Evolutionary conservation across 177 flowering plant species (phyloP), one percentile per base, ranked within the genome.

Genomic region (Vitis hybrid): DNA sequence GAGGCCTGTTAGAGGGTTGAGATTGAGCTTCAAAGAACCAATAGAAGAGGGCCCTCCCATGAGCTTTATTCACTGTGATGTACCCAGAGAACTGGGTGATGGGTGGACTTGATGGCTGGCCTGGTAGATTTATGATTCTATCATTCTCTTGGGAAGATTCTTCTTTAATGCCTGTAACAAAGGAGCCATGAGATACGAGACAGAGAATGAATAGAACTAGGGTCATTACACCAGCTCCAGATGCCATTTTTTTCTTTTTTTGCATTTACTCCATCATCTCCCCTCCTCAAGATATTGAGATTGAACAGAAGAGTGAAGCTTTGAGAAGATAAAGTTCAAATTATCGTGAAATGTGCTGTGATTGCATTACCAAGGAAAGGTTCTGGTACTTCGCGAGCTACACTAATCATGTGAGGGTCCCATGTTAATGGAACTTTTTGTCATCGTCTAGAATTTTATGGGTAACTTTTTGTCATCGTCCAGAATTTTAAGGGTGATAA

Each of bases 11-110:
- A 11, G 83, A 68, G 2, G 89, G 85, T 3, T 82, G 63, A 59
- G 85, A 58, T 35, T 75, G 87, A 70, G 93, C 89, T 74, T 90
- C 88, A 77, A 87, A 83, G 74, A 89, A 86, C 92, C 91, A 90
- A 74, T 88, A 90, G 78, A 88, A 90, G 18, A 90, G 88, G 57
- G 93, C 89, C 75, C 93, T 86, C 5, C 90, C 92, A 79, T 82
- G 83, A 18, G 74, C 79, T 70, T 80, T 64, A 75, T 90, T 74
- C 40, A 89, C 95, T 32, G 85, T 87, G 69, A 90, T 66, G 72
- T 86, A 85, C 32, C 95, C 95, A 24, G 95, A 83, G 77, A 75
- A 89, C 3, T 89, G 95, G 13, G 86, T 70, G 72, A 88, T 24
- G n/a, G 75, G 17, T 46, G 89, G 83, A 60, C 0, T 70, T 18